Evolutionary conservation across 2,329 filamentous ascomycete genomes (phyloP).

Genomic region (Byssochlamys sp.): DNA sequence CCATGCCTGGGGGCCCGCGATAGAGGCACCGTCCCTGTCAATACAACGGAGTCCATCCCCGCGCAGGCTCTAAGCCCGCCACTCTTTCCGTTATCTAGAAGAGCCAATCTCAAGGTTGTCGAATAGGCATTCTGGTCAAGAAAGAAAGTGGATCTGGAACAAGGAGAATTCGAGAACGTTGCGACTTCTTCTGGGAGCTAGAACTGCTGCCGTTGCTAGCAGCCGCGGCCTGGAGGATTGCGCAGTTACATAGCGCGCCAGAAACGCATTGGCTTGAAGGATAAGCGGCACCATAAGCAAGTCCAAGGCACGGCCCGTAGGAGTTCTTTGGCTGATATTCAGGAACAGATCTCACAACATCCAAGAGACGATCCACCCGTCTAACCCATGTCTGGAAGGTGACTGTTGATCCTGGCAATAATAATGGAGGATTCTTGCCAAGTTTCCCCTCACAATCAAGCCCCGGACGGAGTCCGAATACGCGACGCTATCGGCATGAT

Average conservation of each 20-base stretch:
- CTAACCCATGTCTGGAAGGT: background rate
- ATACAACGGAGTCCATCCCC: background rate
- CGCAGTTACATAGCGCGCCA: background rate
- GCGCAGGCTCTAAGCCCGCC: background rate
- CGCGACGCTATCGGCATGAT: background rate
- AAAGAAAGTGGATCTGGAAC: background rate
- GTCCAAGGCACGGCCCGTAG: background rate
- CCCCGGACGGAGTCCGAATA: background rate
- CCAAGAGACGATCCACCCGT: background rate
- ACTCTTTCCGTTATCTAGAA: background rate
- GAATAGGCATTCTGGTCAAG: background rate
- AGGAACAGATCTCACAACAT: background rate
- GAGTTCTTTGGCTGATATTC: background rate
- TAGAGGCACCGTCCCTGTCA: background rate
- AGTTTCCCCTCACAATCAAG: background rate
- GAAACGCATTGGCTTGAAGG: background rate
- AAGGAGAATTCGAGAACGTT: background rate
- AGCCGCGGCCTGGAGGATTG: background rate
- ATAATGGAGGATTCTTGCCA: background rate
- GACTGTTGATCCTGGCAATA: background rate
- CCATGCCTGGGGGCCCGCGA: background rate
- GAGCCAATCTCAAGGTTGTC: background rate
- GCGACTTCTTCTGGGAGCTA: background rate
- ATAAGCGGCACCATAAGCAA: background rate
- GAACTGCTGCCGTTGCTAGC: background rate